Conservation (phyloP, 163 green algal species). For the Coccomyxa subellipsoidea region DNA sequence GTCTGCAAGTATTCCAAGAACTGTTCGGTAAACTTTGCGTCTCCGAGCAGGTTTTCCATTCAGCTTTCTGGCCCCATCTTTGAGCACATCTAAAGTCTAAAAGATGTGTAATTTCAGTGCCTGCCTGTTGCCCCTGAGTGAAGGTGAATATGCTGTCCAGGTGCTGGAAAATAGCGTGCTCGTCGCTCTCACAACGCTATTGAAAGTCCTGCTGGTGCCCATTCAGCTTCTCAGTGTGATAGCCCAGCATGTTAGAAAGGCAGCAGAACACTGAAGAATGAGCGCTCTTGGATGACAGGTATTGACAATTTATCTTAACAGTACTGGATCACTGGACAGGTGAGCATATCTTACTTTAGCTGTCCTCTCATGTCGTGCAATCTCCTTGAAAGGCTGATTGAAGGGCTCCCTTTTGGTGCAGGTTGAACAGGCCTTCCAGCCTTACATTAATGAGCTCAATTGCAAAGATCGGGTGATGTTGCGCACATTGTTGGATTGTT, state of each 20-base stretch:
- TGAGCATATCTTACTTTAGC: too few species aligned
- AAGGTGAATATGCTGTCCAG: background rate
- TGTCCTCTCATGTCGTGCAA: too few species aligned
- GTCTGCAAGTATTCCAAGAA: too few species aligned
- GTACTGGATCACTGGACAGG: too few species aligned
- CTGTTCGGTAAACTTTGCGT: too few species aligned
- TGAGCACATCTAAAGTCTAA: background rate
- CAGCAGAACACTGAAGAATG: background rate
- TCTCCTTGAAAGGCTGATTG: too few species aligned
- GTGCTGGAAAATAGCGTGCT: background rate
- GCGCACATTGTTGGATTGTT: background rate
- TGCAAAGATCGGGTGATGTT: too few species aligned
- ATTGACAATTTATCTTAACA: background rate
- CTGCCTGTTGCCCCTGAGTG: background rate
- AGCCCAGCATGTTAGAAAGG: background rate
- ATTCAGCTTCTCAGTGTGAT: background rate
- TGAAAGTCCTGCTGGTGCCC: constrained; percentile 7
- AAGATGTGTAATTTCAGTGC: background rate
- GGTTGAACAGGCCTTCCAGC: too few species aligned
- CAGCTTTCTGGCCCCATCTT: too few species aligned
- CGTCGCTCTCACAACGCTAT: background rate
- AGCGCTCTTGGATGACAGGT: background rate
- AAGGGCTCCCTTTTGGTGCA: too few species aligned
- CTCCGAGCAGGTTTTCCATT: too few species aligned
- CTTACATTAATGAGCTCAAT: too few species aligned